These are phyloP conservation scores for Sugiyamaella pinicola DNA, from an alignment of 1,139 yeast genomes.

Conservation along the genomic window DNA sequence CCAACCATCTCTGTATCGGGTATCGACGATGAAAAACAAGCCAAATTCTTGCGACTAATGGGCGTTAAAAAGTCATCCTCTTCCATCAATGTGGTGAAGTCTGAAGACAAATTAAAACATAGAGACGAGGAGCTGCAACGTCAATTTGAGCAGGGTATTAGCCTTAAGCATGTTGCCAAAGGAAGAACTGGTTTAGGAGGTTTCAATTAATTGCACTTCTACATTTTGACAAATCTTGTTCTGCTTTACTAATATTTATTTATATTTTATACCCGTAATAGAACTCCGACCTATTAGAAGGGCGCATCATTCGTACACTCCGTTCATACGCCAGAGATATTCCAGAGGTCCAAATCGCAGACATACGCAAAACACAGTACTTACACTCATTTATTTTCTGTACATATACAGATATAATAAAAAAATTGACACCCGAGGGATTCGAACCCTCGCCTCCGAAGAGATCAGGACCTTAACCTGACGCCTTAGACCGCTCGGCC, in stretches of 20 bases:
- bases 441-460: slow-evolving; percentile 44
- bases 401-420: no score
- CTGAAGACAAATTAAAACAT: slow-evolving; percentile 8
- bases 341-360: no score
- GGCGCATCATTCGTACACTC: no score
- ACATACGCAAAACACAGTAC: background rate
- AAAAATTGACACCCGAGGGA: slow-evolving; percentile 39
- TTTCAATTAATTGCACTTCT: slow-evolving; percentile 17
- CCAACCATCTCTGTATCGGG: slow-evolving; percentile 31
- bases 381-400: background rate
- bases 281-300: no score
- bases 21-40: slow-evolving; percentile 30
- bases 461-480: slow-evolving; percentile 43
- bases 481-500: slow-evolving; percentile 45
- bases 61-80: slow-evolving; percentile 31
- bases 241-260: background rate
- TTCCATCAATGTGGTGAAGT: slow-evolving; percentile 23
- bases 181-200: slow-evolving; percentile 33
- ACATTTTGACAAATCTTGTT: no score
- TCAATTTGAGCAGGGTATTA: slow-evolving; percentile 33
- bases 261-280: background rate
- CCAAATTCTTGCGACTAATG: slow-evolving; percentile 35
- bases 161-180: slow-evolving; percentile 23
- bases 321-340: no score
- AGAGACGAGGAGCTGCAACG: slow-evolving; percentile 28